Conservation (phyloP, 2,329 filamentous ascomycete genomes). For the Sphaerulina vaccinii region DNA sequence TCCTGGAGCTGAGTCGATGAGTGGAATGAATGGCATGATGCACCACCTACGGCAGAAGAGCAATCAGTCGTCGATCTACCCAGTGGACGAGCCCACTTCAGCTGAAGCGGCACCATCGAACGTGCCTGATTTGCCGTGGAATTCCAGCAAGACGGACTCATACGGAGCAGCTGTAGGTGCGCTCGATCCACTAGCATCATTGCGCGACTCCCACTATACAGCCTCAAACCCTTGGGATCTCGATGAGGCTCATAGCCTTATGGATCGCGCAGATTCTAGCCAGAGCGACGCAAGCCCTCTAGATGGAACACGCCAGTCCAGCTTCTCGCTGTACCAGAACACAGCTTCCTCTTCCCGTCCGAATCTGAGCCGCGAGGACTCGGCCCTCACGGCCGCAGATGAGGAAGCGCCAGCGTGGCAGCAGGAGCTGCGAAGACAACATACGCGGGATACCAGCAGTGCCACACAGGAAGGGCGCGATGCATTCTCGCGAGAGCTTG, state of each 20-base stretch:
- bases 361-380: constrained; percentile 1
- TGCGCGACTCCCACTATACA: constrained; percentile 49
- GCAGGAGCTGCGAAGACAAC: constrained; percentile 48
- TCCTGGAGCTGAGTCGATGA: constrained; percentile 47
- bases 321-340: constrained; percentile 20
- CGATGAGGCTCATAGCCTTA: constrained; percentile 49
- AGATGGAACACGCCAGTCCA: constrained; percentile 25
- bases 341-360: constrained; percentile 2
- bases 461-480: constrained; percentile 59
- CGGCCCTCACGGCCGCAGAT: constrained; percentile 16
- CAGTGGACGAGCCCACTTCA: constrained; percentile 46
- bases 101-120: constrained; percentile 25
- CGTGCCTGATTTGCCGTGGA: constrained; percentile 26
- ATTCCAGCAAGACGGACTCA: constrained; percentile 22
- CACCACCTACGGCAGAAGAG: constrained; percentile 80
- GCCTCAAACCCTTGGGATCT: constrained; percentile 57
- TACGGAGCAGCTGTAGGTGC: constrained; percentile 8
- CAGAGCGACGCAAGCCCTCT: constrained; percentile 18
- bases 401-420: constrained; percentile 45
- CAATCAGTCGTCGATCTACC: constrained; percentile 75
- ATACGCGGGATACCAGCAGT: constrained; percentile 51
- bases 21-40: constrained; percentile 61
- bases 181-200: constrained; percentile 12
- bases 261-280: constrained; percentile 27
- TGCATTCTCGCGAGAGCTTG: constrained; percentile 72